phyloP scores from a whole-genome alignment of 2,329 filamentous ascomycete species.

The Tolypocladium capitatum region DNA sequence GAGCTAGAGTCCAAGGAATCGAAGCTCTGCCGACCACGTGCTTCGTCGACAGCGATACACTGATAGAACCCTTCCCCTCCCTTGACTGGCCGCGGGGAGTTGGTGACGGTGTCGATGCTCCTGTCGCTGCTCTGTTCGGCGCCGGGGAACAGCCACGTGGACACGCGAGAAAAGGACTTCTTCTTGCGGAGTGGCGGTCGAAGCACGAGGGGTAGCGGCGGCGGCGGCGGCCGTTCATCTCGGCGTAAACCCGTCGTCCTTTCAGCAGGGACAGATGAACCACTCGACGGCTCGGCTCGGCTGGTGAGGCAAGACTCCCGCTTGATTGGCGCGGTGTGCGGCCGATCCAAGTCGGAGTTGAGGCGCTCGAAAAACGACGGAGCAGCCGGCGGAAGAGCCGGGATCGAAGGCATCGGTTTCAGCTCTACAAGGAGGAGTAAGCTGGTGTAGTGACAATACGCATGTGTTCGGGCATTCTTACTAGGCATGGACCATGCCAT shows the following conservation, averaged over 20 bases:
- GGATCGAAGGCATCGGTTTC: slow-evolving; percentile 42
- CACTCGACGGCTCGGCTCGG: slow-evolving; percentile 12
- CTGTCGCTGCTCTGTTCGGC: slow-evolving; percentile 23
- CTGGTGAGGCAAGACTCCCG: slow-evolving; percentile 17
- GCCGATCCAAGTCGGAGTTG: slow-evolving; percentile 29
- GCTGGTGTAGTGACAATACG: background rate
- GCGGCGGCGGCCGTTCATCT: slow-evolving; percentile 30
- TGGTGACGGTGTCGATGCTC: slow-evolving; percentile 39
- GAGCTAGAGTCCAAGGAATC: slow-evolving; percentile 34
- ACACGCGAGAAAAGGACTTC: slow-evolving; percentile 51
- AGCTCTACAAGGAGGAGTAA: slow-evolving; percentile 21
- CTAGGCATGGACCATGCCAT: slow-evolving; percentile 17
- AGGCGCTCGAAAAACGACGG: slow-evolving; percentile 45
- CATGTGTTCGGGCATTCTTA: slow-evolving; percentile 10
- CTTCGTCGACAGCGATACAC: slow-evolving; percentile 28
- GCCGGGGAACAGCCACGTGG: slow-evolving; percentile 42
- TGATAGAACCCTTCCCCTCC: slow-evolving; percentile 45
- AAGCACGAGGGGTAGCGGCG: slow-evolving; percentile 44
- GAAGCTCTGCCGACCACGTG: slow-evolving; percentile 22
- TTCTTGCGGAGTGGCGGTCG: slow-evolving; percentile 51
- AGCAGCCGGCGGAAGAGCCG: slow-evolving; percentile 40
- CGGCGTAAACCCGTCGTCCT: background rate
- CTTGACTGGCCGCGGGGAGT: slow-evolving; percentile 37
- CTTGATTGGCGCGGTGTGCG: slow-evolving; percentile 20
- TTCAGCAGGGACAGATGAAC: background rate